These are phyloP conservation scores for Aspergillus eucalypticola DNA, from an alignment of 2,329 filamentous ascomycete genomes.

Conservation along the genomic window DNA sequence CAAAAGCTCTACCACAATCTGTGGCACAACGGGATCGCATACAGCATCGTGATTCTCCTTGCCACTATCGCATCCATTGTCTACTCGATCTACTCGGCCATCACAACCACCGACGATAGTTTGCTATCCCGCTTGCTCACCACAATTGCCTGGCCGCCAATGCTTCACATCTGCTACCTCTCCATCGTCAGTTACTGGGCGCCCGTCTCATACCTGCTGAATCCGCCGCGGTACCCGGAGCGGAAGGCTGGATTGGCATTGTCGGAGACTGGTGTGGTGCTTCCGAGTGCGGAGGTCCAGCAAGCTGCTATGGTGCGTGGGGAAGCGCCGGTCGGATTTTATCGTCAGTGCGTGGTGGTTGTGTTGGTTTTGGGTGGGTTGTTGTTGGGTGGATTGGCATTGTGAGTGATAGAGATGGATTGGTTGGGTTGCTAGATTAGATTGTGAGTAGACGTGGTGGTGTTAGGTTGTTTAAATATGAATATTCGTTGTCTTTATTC, in stretches of 20 bases:
- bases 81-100: background rate
- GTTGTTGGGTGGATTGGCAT: background rate
- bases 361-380: background rate
- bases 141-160: constrained; percentile 25
- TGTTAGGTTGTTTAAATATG: background rate
- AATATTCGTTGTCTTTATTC: too few relatives aligned
- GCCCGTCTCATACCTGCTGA: constrained; percentile 23
- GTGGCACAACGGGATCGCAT: constrained; percentile 20
- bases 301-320: background rate
- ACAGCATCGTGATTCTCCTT: constrained; percentile 19
- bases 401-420: background rate
- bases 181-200: constrained; percentile 22
- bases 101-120: background rate
- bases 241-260: background rate
- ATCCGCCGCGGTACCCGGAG: constrained; percentile 17
- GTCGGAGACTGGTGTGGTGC: background rate
- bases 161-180: constrained; percentile 24
- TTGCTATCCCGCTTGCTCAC: constrained; percentile 11
- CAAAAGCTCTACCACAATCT: constrained; percentile 18
- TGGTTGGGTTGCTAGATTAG: too few relatives aligned
- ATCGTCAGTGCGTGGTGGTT: background rate
- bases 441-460: background rate
- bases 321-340: background rate
- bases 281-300: background rate
- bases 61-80: constrained; percentile 9